A percentile compares a stretch with the other conserved stretches of the same genome.
Evolutionary conservation across 805 yeast genomes (phyloP).

Genomic region (Lipomyces mesembrius): DNA sequence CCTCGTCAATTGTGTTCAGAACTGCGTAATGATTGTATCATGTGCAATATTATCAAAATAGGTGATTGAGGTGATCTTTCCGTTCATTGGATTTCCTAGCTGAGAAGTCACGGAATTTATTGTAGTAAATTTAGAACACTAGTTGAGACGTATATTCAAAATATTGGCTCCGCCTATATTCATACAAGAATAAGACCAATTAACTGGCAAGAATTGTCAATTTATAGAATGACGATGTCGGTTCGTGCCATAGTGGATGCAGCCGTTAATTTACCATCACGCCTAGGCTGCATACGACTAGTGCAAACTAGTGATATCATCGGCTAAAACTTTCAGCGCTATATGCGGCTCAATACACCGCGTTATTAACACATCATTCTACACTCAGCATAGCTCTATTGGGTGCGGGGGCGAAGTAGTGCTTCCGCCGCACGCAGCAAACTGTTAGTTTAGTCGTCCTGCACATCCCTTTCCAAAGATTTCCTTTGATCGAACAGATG

Average conservation of each 20-base stretch:
- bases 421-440: background rate
- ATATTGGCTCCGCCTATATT: background rate
- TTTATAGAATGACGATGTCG: background rate
- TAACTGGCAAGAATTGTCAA: too few relatives aligned
- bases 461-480: constrained; percentile 2
- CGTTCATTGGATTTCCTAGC: too few relatives aligned
- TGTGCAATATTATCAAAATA: background rate
- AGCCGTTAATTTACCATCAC: background rate
- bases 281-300: background rate
- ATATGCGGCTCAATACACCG: background rate
- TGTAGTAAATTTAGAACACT: background rate
- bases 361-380: background rate
- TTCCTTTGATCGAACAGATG: background rate
- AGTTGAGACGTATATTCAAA: background rate
- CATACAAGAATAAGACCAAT: background rate
- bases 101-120: too few relatives aligned
- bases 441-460: background rate
- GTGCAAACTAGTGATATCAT: background rate
- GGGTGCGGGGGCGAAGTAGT: background rate
- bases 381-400: background rate
- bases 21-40: background rate
- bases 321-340: background rate
- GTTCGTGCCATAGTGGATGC: background rate
- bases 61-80: background rate
- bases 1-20: background rate